phyloP scores from a whole-genome alignment of 176 grass and related monocot genomes.

The Thinopyrum elongatum region DNA sequence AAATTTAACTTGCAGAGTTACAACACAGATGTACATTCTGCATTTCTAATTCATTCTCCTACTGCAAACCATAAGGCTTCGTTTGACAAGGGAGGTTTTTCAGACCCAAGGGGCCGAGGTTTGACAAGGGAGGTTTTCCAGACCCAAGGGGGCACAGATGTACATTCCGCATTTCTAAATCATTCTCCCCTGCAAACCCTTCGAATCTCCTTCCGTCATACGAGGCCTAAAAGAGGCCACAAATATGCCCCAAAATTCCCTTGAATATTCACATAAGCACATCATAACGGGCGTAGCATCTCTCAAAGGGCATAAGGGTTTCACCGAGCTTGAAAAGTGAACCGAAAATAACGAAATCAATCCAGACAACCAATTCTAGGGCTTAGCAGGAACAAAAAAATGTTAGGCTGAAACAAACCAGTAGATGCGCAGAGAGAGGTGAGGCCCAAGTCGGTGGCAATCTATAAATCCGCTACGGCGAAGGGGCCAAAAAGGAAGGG shows the following conservation, averaged over 20 bases:
- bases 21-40: background rate
- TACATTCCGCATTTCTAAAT: background rate
- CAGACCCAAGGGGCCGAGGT: too few relatives aligned
- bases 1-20: background rate
- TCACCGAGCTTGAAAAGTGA: background rate
- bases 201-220: too few relatives aligned
- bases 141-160: background rate
- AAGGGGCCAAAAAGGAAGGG: background rate
- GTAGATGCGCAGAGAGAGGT: background rate
- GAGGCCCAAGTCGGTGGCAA: background rate
- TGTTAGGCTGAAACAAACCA: background rate
- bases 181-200: background rate
- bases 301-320: background rate
- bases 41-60: background rate
- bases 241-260: background rate
- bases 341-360: background rate
- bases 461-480: background rate
- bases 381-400: constrained; percentile 14
- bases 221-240: background rate
- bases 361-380: constrained; percentile 1
- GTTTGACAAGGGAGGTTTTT: too few relatives aligned
- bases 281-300: background rate
- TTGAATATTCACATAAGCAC: background rate
- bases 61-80: background rate
- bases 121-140: too few relatives aligned